Conservation (phyloP, 2,329 filamentous ascomycete species). For the Alternaria incomplexa region DNA sequence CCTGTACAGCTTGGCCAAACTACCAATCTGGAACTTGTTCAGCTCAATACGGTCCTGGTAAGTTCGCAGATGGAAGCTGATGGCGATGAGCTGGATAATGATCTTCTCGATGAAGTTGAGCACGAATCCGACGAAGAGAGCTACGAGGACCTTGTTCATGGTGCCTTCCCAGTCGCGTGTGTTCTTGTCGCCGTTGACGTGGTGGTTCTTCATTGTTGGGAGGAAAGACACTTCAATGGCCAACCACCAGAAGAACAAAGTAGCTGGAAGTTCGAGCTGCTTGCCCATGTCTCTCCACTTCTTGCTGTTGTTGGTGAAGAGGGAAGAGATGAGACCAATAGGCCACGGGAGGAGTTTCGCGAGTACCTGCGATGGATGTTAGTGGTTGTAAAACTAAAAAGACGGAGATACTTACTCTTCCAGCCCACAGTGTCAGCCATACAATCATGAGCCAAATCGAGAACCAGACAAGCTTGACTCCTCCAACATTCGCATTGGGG, state of each 20-base stretch:
- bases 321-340: conserved; percentile 69
- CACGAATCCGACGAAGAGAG: conserved; percentile 78
- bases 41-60: conserved; percentile 90
- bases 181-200: conserved; percentile 58
- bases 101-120: conserved; percentile 92
- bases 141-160: conserved; percentile 84
- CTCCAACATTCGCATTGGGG: conserved; percentile 69
- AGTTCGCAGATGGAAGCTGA: conserved; percentile 88
- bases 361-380: conserved; percentile 54
- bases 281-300: conserved; percentile 92
- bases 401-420: conserved; percentile 52
- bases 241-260: conserved; percentile 91
- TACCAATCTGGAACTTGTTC: conserved; percentile 87
- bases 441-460: conserved; percentile 93
- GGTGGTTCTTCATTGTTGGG: conserved; percentile 76
- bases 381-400: conserved; percentile 1
- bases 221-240: conserved; percentile 85
- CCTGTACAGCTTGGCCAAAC: conserved; percentile 67
- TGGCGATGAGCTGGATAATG: conserved; percentile 91
- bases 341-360: conserved; percentile 69
- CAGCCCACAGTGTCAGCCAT: conserved; percentile 90
- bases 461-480: conserved; percentile 85
- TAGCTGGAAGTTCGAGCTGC: conserved; percentile 82
- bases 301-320: conserved; percentile 85
- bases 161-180: conserved; percentile 73